phyloP scores from a whole-genome alignment of 202 grass and related monocot genomes.

The Schoenoplectus tabernaemontani region DNA sequence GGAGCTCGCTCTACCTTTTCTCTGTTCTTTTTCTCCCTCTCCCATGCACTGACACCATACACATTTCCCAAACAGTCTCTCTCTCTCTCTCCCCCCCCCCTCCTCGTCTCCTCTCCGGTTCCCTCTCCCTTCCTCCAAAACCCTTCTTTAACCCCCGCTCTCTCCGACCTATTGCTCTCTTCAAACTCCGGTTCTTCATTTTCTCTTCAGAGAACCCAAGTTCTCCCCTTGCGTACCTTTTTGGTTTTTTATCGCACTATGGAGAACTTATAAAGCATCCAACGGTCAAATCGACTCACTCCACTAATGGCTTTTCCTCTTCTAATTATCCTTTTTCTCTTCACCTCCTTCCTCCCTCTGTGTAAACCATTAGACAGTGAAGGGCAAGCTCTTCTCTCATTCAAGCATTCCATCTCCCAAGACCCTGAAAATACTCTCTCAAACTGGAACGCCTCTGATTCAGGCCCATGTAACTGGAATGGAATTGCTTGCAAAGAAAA shows the following conservation, averaged over 20 bases:
- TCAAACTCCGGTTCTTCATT: background rate
- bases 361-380: slow-evolving; percentile 33
- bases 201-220: background rate
- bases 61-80: background rate
- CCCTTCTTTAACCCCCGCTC: background rate
- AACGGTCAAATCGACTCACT: slow-evolving; percentile 19
- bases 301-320: slow-evolving; percentile 1
- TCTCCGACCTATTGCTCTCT: background rate
- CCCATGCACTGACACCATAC: background rate
- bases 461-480: slow-evolving; percentile 79
- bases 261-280: background rate
- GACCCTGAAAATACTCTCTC: slow-evolving; percentile 49
- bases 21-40: background rate
- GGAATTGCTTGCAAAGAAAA: slow-evolving; percentile 48
- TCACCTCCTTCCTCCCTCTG: slow-evolving; percentile 4
- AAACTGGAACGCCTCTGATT: slow-evolving; percentile 55
- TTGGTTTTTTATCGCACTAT: background rate
- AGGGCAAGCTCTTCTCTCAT: slow-evolving; percentile 57
- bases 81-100: background rate
- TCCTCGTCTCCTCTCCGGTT: background rate
- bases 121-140: background rate
- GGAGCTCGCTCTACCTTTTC: slow-evolving; percentile 4
- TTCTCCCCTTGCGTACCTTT: too few species aligned
- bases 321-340: slow-evolving; percentile 19
- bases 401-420: slow-evolving; percentile 49